Conservation (phyloP, 2,329 filamentous ascomycete species). For the Huntiella moniliformis region DNA sequence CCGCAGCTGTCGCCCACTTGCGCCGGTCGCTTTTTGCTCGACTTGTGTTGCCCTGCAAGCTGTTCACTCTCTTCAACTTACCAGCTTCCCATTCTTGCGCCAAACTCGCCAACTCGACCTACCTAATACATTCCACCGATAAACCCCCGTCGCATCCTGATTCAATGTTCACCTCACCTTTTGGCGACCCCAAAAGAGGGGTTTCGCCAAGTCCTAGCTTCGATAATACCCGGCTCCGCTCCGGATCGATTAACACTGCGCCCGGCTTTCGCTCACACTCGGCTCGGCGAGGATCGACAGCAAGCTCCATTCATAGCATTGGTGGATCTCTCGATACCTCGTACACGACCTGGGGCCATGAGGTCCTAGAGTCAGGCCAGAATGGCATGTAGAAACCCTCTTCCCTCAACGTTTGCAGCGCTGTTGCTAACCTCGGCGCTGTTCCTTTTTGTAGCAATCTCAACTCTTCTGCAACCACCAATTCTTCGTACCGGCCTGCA, state of each 20-base stretch:
- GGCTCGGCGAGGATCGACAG: conserved; percentile 51
- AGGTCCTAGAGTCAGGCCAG: conserved; percentile 53
- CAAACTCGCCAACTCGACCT: not conserved
- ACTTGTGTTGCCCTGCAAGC: not conserved
- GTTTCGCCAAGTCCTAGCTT: conserved; percentile 10
- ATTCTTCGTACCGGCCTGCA: conserved; percentile 76
- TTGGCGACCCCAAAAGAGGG: conserved; percentile 6
- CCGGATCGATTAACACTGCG: not conserved
- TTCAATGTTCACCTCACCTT: conserved; percentile 8
- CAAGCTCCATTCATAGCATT: conserved; percentile 75
- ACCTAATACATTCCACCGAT: not conserved
- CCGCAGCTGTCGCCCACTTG: too few species aligned
- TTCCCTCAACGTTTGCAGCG: not conserved
- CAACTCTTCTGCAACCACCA: conserved; percentile 75
- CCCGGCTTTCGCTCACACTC: conserved; percentile 23
- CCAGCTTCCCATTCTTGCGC: not conserved
- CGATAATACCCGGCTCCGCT: conserved; percentile 2
- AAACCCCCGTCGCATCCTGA: too few species aligned
- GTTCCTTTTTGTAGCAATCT: conserved; percentile 47
- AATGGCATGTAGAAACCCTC: conserved; percentile 42
- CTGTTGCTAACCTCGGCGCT: conserved; percentile 1
- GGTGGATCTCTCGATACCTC: conserved; percentile 64
- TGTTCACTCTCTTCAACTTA: not conserved
- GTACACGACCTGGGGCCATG: conserved; percentile 33
- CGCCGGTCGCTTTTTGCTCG: too few species aligned